phyloP scores from a whole-genome alignment of 2,329 filamentous ascomycete species.

The Botrytis cinerea region DNA sequence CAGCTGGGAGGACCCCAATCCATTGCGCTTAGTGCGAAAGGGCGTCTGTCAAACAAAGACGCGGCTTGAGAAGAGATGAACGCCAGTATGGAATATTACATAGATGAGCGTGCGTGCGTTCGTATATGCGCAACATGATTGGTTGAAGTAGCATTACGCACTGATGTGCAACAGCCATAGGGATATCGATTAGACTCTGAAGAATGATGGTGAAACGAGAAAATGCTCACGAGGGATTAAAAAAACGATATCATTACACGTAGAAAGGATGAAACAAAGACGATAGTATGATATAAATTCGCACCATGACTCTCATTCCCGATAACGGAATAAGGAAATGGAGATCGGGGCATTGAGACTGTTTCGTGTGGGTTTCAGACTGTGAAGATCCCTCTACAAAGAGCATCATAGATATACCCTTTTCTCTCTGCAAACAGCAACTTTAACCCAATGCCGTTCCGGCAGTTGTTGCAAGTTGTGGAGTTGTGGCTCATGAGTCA shows the following conservation, averaged over 20 bases:
- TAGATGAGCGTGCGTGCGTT: not conserved
- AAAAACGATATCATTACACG: not conserved
- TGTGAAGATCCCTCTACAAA: not conserved
- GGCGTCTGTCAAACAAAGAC: conserved; percentile 2
- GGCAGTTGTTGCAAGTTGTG: not conserved
- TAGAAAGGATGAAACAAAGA: not conserved
- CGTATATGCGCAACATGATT: not conserved
- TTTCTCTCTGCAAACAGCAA: not conserved
- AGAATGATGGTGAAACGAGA: not conserved
- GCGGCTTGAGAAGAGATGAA: not conserved
- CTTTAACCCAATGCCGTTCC: not conserved
- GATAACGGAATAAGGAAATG: not conserved
- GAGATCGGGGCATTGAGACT: not conserved
- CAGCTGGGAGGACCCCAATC: not conserved
- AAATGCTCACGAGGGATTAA: not conserved
- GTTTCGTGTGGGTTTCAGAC: not conserved
- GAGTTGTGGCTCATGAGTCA: not conserved
- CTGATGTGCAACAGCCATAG: not conserved
- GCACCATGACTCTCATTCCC: not conserved
- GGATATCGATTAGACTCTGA: not conserved
- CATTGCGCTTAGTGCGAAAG: not conserved
- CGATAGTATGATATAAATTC: not conserved
- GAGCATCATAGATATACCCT: not conserved
- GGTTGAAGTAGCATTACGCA: not conserved
- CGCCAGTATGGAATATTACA: not conserved